Conservation (phyloP, 2,329 filamentous ascomycete species). For the Talaromyces sp. region DNA sequence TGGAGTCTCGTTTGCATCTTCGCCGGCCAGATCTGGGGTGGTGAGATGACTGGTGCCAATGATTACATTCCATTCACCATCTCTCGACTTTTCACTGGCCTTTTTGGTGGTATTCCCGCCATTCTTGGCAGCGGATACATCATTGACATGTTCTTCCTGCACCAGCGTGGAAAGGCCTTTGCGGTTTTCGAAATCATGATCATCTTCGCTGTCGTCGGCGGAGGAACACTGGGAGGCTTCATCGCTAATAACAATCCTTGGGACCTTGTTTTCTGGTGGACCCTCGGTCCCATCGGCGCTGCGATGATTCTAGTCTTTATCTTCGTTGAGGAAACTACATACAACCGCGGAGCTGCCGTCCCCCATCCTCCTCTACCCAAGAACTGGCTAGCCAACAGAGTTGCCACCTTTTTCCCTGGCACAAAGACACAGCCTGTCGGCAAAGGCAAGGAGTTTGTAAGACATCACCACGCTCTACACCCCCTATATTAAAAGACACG, state of each 20-base stretch:
- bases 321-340: conserved; percentile 22
- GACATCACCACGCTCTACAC: not conserved
- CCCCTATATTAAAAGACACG: not conserved
- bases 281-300: conserved; percentile 16
- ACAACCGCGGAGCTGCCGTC: conserved; percentile 6
- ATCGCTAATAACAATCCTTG: conserved; percentile 19
- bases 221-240: conserved; percentile 21
- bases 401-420: conserved; percentile 21
- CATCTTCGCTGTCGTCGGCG: conserved; percentile 17
- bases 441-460: conserved; percentile 9
- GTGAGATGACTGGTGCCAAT: conserved; percentile 23
- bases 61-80: conserved; percentile 24
- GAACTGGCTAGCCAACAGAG: conserved; percentile 11
- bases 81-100: conserved; percentile 21
- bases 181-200: conserved; percentile 18
- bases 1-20: conserved; percentile 23
- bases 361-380: conserved; percentile 1
- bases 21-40: conserved; percentile 25
- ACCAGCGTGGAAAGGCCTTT: conserved; percentile 26
- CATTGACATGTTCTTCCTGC: conserved; percentile 26
- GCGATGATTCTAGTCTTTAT: conserved; percentile 18
- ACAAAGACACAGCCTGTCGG: conserved; percentile 8
- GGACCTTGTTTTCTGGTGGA: conserved; percentile 23
- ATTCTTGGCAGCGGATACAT: conserved; percentile 20
- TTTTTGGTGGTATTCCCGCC: conserved; percentile 18